Percentiles rank a stretch among this genome's conserved stretches.
These are phyloP conservation scores for Fragaria vesca DNA, from an alignment of 306 rosid genomes.

Conservation along the genomic window DNA sequence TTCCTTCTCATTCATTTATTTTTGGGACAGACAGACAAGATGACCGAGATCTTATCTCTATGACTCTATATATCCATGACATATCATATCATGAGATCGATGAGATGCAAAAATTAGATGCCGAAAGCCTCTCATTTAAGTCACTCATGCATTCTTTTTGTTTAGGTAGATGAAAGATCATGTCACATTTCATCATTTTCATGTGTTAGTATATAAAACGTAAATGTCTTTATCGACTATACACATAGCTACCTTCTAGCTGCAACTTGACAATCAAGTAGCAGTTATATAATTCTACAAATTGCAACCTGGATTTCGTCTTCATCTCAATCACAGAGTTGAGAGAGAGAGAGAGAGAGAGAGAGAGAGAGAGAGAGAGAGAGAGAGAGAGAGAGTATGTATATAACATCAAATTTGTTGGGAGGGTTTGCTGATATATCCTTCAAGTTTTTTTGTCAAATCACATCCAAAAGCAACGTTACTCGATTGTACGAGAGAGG, in stretches of 20 bases:
- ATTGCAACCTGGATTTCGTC: not conserved
- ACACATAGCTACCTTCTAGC: not conserved
- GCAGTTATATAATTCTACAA: not conserved
- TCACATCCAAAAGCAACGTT: not conserved
- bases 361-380: not conserved
- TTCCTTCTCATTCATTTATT: not conserved
- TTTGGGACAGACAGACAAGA: not conserved
- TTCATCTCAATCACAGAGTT: not conserved
- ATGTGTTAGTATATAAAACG: not conserved
- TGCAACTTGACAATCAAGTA: constrained; percentile 4
- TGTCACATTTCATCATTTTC: not conserved
- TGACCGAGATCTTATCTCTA: not conserved
- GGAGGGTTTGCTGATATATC: not conserved
- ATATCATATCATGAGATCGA: not conserved
- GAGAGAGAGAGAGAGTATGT: not conserved
- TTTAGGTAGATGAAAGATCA: not conserved
- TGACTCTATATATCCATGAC: not conserved
- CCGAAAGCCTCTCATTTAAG: not conserved
- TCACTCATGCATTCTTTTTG: not conserved
- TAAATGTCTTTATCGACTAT: not conserved
- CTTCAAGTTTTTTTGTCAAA: not conserved
- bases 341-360: not conserved
- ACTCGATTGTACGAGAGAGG: not conserved
- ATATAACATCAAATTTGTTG: not conserved
- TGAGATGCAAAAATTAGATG: constrained; percentile 2